Conservation (phyloP, 2,329 filamentous ascomycete species). For the Aspergillus quadrilineatus region DNA sequence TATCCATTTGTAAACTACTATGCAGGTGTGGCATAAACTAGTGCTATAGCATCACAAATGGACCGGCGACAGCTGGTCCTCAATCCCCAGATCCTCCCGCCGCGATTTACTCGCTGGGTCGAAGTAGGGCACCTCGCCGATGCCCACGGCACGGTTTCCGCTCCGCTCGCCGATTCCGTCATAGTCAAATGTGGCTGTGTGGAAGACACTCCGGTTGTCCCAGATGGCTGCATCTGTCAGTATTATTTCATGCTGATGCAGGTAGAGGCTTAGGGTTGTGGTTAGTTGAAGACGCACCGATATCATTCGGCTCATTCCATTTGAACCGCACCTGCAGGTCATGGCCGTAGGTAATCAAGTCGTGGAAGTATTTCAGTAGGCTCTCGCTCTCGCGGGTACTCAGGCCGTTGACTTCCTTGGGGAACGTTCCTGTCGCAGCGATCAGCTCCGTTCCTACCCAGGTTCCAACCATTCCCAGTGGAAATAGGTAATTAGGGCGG, state of each 20-base stretch:
- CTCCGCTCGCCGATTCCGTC: constrained; percentile 29
- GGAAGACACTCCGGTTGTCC: constrained; percentile 21
- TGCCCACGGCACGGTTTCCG: constrained; percentile 71
- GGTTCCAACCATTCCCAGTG: too few species aligned
- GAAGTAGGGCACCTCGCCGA: constrained; percentile 67
- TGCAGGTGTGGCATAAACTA: too few species aligned
- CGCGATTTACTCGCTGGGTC: constrained; percentile 17
- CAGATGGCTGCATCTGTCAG: constrained; percentile 12
- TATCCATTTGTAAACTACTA: not conserved
- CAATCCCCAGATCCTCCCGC: constrained; percentile 22
- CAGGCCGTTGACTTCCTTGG: constrained; percentile 47
- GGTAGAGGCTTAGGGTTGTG: not conserved
- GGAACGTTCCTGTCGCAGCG: constrained; percentile 34
- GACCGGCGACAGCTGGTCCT: constrained; percentile 18
- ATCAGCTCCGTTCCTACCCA: not conserved
- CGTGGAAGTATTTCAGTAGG: constrained; percentile 46
- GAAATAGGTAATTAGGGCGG: not conserved
- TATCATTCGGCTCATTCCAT: constrained; percentile 52
- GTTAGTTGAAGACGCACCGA: constrained; percentile 32
- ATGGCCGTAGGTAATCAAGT: constrained; percentile 49
- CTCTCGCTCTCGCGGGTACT: constrained; percentile 44
- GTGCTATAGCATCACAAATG: constrained; percentile 14
- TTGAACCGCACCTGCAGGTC: constrained; percentile 53
- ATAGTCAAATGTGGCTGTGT: constrained; percentile 46
- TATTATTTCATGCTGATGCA: not conserved